Conservation (phyloP, 2,329 filamentous ascomycete species). For the Microdochium nivale region DNA sequence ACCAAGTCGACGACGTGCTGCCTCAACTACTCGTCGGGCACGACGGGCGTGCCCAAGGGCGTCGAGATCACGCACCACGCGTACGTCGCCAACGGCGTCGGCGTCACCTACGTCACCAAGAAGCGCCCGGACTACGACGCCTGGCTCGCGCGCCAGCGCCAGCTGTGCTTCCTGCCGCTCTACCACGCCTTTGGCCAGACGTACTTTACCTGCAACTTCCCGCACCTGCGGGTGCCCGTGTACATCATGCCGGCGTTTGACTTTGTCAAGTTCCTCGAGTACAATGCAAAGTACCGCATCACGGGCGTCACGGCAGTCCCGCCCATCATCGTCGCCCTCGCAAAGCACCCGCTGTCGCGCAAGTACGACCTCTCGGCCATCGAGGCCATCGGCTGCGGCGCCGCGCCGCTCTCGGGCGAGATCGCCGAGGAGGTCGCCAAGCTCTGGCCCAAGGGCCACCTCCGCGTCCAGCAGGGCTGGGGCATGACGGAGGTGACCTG, state of each 20-base stretch:
- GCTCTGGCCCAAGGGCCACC: slow-evolving; percentile 33
- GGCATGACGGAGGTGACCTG: slow-evolving; percentile 84
- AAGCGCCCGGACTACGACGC: slow-evolving; percentile 39
- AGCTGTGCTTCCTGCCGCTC: slow-evolving; percentile 66
- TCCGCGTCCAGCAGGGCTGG: slow-evolving; percentile 59
- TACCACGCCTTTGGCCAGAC: slow-evolving; percentile 70
- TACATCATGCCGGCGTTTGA: slow-evolving; percentile 77
- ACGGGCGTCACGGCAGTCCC: slow-evolving; percentile 62
- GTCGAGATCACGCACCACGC: slow-evolving; percentile 74
- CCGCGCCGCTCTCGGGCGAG: slow-evolving; percentile 58
- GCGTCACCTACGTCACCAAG: slow-evolving; percentile 41
- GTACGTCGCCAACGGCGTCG: slow-evolving; percentile 62
- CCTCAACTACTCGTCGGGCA: slow-evolving; percentile 73
- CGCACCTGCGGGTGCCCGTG: slow-evolving; percentile 50
- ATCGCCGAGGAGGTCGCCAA: slow-evolving; percentile 48
- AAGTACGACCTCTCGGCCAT: slow-evolving; percentile 63
- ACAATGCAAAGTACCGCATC: slow-evolving; percentile 60
- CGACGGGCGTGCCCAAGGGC: slow-evolving; percentile 76
- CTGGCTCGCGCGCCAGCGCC: slow-evolving; percentile 26
- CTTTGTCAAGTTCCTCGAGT: slow-evolving; percentile 60
- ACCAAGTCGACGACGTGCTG: slow-evolving; percentile 49
- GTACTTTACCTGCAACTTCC: slow-evolving; percentile 53
- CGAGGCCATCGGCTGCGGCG: slow-evolving; percentile 51
- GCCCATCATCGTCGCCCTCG: slow-evolving; percentile 64
- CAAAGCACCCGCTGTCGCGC: slow-evolving; percentile 58